phyloP scores from a whole-genome alignment of 768 basidiomycete genomes.

The Daedalea quercina region DNA sequence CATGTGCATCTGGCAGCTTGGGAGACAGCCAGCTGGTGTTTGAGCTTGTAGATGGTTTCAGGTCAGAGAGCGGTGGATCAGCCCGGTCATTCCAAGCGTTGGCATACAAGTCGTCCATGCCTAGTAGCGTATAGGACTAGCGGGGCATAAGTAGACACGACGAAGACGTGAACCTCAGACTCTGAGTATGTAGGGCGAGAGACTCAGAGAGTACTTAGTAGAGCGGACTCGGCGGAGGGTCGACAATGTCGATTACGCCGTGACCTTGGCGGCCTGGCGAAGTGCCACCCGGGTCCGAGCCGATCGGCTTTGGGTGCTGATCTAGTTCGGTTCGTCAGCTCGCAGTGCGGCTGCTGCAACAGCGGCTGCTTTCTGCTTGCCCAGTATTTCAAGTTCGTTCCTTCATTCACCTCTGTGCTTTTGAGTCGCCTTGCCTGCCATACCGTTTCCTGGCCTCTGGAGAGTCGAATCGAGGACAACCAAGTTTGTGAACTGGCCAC shows the following conservation, averaged over 20 bases:
- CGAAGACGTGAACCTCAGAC: too few relatives aligned
- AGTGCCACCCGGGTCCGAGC: too few relatives aligned
- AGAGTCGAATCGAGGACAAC: neutral
- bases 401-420: neutral
- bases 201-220: too few relatives aligned
- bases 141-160: neutral
- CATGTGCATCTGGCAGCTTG: conserved; percentile 20
- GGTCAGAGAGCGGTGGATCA: conserved; percentile 15
- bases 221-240: too few relatives aligned
- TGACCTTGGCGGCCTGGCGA: too few relatives aligned
- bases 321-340: too few relatives aligned
- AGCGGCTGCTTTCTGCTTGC: neutral
- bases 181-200: too few relatives aligned
- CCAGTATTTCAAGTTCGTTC: neutral
- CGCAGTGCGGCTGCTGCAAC: neutral
- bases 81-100: conserved; percentile 58
- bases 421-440: neutral
- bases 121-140: neutral
- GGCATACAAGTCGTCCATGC: conserved; percentile 75
- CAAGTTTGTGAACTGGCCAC: neutral
- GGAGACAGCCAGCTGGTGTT: conserved; percentile 9
- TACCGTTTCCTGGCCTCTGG: neutral
- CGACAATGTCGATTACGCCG: too few relatives aligned
- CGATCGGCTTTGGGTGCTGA: too few relatives aligned
- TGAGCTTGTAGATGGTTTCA: conserved; percentile 3